Evolutionary conservation across 176 grass and related monocot species (phyloP).

Genomic region (Elaeis guineensis): DNA sequence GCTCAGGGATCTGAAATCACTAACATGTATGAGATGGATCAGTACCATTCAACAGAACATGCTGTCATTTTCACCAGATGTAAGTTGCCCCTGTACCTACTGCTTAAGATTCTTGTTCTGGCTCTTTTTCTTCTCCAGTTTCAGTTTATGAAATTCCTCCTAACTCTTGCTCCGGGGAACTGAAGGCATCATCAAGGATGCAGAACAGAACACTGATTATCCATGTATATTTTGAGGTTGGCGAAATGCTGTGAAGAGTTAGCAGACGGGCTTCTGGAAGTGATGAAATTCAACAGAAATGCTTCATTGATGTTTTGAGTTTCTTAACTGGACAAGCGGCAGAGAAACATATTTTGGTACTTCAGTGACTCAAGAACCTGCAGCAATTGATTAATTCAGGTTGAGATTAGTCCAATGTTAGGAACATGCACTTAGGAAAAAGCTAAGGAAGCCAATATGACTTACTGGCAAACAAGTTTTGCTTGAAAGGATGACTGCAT

Average conservation of each 20-base stretch:
- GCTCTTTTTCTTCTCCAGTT: background rate
- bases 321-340: no score
- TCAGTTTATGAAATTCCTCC: background rate
- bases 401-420: no score
- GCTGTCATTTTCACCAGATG: background rate
- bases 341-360: no score
- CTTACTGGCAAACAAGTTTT: no score
- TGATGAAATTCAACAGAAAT: background rate
- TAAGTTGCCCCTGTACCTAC: background rate
- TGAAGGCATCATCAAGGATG: background rate
- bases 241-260: background rate
- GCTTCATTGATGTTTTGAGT: conserved; percentile 9
- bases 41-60: background rate
- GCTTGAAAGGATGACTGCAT: no score
- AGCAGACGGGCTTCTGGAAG: background rate
- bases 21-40: no score
- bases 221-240: background rate
- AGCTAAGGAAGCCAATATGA: no score
- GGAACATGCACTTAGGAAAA: no score
- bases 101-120: conserved; percentile 1
- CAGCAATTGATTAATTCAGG: no score
- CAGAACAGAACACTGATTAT: background rate
- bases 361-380: no score
- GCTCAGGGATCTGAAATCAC: no score
- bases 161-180: background rate